phyloP scores from a whole-genome alignment of 75 land plant genomes.

The Sequoia sempervirens region DNA sequence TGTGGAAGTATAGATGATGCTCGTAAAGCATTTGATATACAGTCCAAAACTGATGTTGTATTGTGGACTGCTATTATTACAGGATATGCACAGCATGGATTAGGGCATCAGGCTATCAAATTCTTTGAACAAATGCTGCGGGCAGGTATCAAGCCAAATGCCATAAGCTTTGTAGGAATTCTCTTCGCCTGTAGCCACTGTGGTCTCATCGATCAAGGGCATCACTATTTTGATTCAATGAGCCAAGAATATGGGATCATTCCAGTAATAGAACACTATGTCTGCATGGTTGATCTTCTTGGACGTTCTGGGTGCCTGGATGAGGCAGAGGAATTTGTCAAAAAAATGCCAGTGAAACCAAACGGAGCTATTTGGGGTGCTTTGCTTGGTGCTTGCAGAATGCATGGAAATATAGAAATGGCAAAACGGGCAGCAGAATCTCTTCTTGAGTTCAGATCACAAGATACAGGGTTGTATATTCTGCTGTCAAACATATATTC shows the following conservation, averaged over 20 bases:
- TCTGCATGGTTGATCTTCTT: slow-evolving; percentile 17
- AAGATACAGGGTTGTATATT: slow-evolving; percentile 14
- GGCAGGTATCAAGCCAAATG: slow-evolving; percentile 10
- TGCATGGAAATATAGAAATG: slow-evolving; percentile 14
- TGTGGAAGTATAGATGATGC: slow-evolving; percentile 21
- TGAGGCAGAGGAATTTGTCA: slow-evolving; percentile 15
- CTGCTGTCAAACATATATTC: slow-evolving; percentile 14
- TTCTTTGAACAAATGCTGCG: slow-evolving; percentile 11
- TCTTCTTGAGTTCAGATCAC: slow-evolving; percentile 13
- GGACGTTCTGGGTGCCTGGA: slow-evolving; percentile 12
- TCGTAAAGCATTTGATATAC: slow-evolving; percentile 9
- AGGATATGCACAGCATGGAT: slow-evolving; percentile 20
- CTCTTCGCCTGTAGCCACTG: slow-evolving; percentile 17
- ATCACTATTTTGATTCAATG: slow-evolving; percentile 11
- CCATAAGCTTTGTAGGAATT: slow-evolving; percentile 8
- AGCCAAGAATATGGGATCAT: slow-evolving; percentile 7
- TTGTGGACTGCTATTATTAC: slow-evolving; percentile 19
- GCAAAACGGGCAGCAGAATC: slow-evolving; percentile 1
- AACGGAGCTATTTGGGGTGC: slow-evolving; percentile 13
- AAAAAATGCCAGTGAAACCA: slow-evolving; percentile 9
- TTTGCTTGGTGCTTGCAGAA: slow-evolving; percentile 20
- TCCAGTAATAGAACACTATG: slow-evolving; percentile 15
- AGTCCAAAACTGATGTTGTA: neutral
- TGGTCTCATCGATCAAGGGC: slow-evolving; percentile 7
- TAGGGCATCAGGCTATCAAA: slow-evolving; percentile 6